Evolutionary conservation across 345 rosid species (phyloP), one percentile per base, ranked within the genome.

Genomic region (Euclidium syriacum): DNA sequence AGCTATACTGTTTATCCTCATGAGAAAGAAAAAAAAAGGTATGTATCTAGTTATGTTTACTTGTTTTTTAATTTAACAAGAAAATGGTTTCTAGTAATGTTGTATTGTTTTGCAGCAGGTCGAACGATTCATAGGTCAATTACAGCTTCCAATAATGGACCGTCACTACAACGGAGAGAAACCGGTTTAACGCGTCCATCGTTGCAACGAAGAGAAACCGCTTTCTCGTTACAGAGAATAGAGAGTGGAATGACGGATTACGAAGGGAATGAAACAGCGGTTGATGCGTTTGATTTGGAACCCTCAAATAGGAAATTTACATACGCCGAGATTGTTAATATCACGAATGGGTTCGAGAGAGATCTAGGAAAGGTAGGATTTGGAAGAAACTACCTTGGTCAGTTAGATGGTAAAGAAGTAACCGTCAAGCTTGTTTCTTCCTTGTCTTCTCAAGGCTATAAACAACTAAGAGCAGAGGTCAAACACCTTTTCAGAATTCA

Each of bases 341-440:
- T 81, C 2, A 81, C 89, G 7, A 68, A 79, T 39, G 71, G 79
- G 7, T 74, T 84, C 6, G 61, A 46, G 14, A 77, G n/a, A 46
- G 70, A 71, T 36, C 49, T 68, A 32, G 89, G 86, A 4, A 60
- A 81, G 44, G 84, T 81, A 10, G 84, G 84, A 8, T 81, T 77
- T 35, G 86, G 89, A 39, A 77, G 66, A 65, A 82, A 81, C 66
- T 81, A 67, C 46, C 73, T 72, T 14, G 85, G 84, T 1, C 16
- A 41, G 19, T 60, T 79, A 58, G 71, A 74, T 61, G 74, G 69
- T 22, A 71, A 74, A 49, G 67, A 79, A 75, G 89, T 84, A 20
- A 84, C 86, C 0, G 84, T 84, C 6, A 81, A 84, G 62, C 54
- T 84, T 78, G 76, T 81, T 0, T 79, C 86, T 63, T 48, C 64